Base-by-base conservation (phyloP, 169 alveolate species). In the Plasmodium vivax region DNA sequence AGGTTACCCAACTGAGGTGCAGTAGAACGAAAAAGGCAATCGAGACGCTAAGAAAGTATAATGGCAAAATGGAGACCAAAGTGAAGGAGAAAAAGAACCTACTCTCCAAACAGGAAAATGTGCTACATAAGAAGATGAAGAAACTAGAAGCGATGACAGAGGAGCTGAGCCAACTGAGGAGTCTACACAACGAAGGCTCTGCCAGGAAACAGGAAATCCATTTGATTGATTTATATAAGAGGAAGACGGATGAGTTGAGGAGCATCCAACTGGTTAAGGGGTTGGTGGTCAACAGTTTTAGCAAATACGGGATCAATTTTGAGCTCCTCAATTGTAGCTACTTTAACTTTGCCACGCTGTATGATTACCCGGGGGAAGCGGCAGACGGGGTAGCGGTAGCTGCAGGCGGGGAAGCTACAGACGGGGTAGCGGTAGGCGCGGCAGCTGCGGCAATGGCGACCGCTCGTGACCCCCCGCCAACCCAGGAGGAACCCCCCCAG, bases 11-110 rank as follows among this genome's bases (percentile, higher is more conserved):
- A n/a, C 34, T 87, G 23, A 87, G 71, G 23, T 56, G 81, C 36
- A 79, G 93, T 56, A 87, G 81, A 71, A 87, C 93, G n/a, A 75
- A 87, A n/a, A 87, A 87, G 19, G 93, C 93, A n/a, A 87, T 87
- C 12, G 93, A 87, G 19, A 62, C 93, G 2, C 47, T 87, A 8
- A 56, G 77, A 56, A 87, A 87, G 8, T 87, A 87, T 56, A 87
- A 87, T 56, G 30, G 32, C 2, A 87, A 87, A 77, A 51, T 87
- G 56, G 82, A 75, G 10, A 87, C 10, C 4, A 87, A 87, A 38
- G 36, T 87, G 19, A 58, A 77, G 14, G 93, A 87, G 36, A 87
- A 87, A 27, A 87, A 87, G 36, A 87, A 19, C 3, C 23, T 87
- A 16, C 45, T 87, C n/a, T 32, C 80, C 8, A 87, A 87, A 56